Base-by-base conservation (phyloP, 345 rosid genomes). In the Punica granatum region DNA sequence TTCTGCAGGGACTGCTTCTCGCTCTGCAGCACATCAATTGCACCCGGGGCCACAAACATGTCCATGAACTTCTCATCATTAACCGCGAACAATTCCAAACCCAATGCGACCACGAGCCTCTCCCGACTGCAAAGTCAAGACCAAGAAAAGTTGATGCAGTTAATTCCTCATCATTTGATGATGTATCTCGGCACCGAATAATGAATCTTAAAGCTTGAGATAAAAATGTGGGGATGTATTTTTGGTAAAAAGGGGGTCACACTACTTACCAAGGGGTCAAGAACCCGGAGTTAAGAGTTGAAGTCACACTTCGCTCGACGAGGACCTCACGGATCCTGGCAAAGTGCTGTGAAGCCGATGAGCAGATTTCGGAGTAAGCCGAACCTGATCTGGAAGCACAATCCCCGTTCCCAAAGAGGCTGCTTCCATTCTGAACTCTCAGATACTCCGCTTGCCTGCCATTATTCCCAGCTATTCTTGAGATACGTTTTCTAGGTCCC, bases 41-140 rank as follows among this genome's bases (percentile, higher is more conserved):
- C 98, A 43, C 91, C 97, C 19, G 99, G 97, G 25, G 97, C 91
- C 36, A 84, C 91, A 60, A 91, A 92, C 92, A 94, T 84, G 82
- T 94, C 98, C 98, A 86, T 89, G 82, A 94, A 94, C 75, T 78
- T 89, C 49, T 86, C 98, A 31, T 91, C 98, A 30, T 79, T 91
- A 28, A 89, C 97, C 0, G 96, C 98, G 46, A 94, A 94, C 72
- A 94, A 49, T 70, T 94, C 97, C 80, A 92, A 69, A 4, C 96
- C 96, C 34, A 91, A 85, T 58, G 92, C 88, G 73, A 88, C 95
- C 67, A 94, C 86, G 3, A 94, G 82, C 59, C 87, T 76, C 30
- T 91, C 89, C 60, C 90, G 98, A 80, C 99, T 89, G 63, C 44
- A 54, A 60, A 67, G 32, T 28, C 63, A 16, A 53, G 63, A 69